Evolutionary conservation across 164 flowering plant species (phyloP), one percentile per base, ranked within the genome.

Genomic region (Tetracentron sinense): DNA sequence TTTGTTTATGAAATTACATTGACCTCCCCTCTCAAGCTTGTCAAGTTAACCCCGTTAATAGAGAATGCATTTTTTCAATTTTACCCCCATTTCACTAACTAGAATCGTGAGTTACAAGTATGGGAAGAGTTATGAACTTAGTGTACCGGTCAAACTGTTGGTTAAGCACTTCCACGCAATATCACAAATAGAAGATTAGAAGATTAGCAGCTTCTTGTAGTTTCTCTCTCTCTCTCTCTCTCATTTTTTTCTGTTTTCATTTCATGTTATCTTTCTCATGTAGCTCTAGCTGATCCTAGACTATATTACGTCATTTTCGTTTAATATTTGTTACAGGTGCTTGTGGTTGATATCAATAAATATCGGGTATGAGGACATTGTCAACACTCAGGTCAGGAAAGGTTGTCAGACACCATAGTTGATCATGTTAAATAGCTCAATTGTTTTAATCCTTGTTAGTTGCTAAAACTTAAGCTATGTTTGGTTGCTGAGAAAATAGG

Each of bases 261-360:
- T 44, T 59, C 5, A 6, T 8, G 27, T 25, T 20, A 19, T 20
- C 5, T 10, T 44, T 12, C n/a, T 16, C 25, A 52, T 22, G 49
- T 58, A 27, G 22, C 8, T 0, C 51, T 7, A 28, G 42, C 26
- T 54, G 58, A 38, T 54, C 28, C 3, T 51, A 17, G 50, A 46
- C 12, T 46, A 16, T 57, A 29, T 48, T 25, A 62, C 4, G 27
- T 49, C 0, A 1, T 54, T 58, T 58, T 30, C 44, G 63, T 58
- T 65, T 54, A 28, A 25, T 42, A 26, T 44, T 70, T 67, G 11
- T 59, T 7, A 6, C 19, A 89, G 98, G 98, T 89, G 25, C 91
- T 89, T 63, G 98, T 83, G 53, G 85, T 96, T 63, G 96, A 89
- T 69, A 89, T 91, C 66, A n/a, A n/a, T n/a, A n/a, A 91, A 89